Percentiles rank a stretch among this genome's conserved stretches.
Evolutionary conservation across 2,329 filamentous ascomycete genomes (phyloP).

Genomic region (Aquanectria penicillioides): DNA sequence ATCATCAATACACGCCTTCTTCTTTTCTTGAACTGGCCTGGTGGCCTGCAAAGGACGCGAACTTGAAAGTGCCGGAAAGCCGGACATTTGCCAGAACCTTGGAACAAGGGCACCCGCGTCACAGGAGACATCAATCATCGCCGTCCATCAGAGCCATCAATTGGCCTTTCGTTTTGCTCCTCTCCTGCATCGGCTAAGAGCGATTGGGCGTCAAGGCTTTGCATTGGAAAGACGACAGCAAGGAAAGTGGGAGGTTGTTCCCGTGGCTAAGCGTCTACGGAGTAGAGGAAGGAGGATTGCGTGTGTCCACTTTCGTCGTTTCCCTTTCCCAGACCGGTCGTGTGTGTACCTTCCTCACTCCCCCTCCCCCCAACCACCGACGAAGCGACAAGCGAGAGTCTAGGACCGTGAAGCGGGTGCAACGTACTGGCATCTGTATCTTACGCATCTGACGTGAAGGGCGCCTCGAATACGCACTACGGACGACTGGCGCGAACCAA

Average conservation of each 20-base stretch:
- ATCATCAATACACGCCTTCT: background rate
- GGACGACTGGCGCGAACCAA: too few species aligned
- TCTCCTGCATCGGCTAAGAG: too few species aligned
- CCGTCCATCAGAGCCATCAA: background rate
- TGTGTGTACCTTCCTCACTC: too few species aligned
- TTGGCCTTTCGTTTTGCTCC: background rate
- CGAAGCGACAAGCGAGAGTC: background rate
- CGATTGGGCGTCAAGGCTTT: background rate
- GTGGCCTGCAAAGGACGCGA: background rate
- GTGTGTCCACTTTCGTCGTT: background rate
- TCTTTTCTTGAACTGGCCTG: background rate
- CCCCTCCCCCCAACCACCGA: constrained; percentile 6
- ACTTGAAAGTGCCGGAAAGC: background rate
- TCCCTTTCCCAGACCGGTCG: background rate
- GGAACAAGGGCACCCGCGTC: background rate
- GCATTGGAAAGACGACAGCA: background rate
- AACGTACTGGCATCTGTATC: background rate
- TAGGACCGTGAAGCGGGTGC: background rate
- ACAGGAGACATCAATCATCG: background rate
- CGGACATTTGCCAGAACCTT: too few species aligned
- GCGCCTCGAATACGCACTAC: too few species aligned
- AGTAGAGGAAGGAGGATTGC: too few species aligned
- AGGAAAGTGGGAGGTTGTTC: background rate
- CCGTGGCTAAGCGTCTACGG: constrained; percentile 1
- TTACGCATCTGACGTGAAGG: background rate